phyloP scores from a whole-genome alignment of 139 green algal species.

The Pseudopediastrum boryanum region DNA sequence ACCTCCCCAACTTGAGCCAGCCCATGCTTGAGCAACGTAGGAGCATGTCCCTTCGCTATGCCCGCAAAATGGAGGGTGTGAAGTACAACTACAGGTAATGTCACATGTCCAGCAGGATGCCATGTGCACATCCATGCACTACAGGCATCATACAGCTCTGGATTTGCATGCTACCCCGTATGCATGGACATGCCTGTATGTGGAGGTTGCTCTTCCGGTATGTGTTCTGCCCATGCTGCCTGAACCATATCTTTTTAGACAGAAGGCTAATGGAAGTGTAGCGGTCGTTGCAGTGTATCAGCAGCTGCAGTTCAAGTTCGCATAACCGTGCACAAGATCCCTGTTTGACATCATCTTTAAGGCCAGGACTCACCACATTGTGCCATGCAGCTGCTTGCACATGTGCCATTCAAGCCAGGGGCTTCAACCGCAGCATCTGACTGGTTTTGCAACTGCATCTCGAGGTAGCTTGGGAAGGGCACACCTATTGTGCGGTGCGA shows the following conservation, averaged over 20 bases:
- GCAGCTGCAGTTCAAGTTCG: too few relatives aligned
- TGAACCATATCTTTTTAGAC: neutral
- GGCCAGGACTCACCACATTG: too few relatives aligned
- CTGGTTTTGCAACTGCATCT: too few relatives aligned
- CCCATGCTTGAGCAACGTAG: conserved; percentile 11
- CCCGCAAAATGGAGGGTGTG: neutral
- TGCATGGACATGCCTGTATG: neutral
- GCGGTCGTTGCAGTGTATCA: too few relatives aligned
- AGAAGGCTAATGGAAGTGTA: neutral
- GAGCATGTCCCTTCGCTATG: conserved; percentile 33
- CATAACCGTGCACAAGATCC: too few relatives aligned
- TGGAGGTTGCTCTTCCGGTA: neutral
- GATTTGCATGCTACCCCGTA: neutral
- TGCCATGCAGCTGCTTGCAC: too few relatives aligned
- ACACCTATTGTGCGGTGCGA: too few relatives aligned
- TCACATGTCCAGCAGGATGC: neutral
- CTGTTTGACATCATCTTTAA: too few relatives aligned
- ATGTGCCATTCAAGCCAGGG: too few relatives aligned
- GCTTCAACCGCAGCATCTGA: too few relatives aligned
- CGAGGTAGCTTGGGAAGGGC: too few relatives aligned
- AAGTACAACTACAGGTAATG: neutral
- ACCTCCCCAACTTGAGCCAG: neutral
- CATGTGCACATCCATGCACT: neutral
- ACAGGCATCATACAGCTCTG: neutral
- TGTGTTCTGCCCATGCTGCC: neutral